These are phyloP conservation scores for Fusarium burgessii DNA, from an alignment of 2,329 filamentous ascomycete genomes.

Conservation along the genomic window DNA sequence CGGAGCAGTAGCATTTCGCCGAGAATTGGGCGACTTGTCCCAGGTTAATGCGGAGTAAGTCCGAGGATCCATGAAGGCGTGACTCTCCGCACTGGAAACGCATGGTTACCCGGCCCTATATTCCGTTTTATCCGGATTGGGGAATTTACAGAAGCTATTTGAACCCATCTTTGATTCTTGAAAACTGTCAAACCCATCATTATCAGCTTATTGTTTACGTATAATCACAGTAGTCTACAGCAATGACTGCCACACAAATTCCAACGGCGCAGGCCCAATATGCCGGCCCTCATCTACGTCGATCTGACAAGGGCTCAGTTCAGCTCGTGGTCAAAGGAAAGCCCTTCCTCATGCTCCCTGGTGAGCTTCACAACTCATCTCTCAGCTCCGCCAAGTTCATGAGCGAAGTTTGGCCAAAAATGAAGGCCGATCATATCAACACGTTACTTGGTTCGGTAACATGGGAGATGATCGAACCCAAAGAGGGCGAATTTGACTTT, in stretches of 20 bases:
- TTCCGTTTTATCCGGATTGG: background rate
- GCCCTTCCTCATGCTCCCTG: conserved; percentile 52
- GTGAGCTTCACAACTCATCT: conserved; percentile 54
- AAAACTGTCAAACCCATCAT: background rate
- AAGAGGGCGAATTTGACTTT: conserved; percentile 52
- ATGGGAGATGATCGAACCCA: conserved; percentile 55
- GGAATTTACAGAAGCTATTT: conserved; percentile 18
- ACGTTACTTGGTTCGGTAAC: conserved; percentile 53
- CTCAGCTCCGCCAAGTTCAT: conserved; percentile 52
- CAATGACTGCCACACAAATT: conserved; percentile 29
- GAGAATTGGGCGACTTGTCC: background rate
- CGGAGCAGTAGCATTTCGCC: background rate
- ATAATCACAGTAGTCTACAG: background rate
- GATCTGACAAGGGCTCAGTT: conserved; percentile 44
- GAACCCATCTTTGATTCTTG: conserved; percentile 4
- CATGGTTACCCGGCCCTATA: conserved; percentile 1
- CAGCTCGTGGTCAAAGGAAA: conserved; percentile 54
- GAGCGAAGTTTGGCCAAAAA: conserved; percentile 47
- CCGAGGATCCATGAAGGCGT: conserved; percentile 10
- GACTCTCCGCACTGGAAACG: background rate
- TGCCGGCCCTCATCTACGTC: conserved; percentile 33
- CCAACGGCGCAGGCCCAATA: background rate
- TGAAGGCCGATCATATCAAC: conserved; percentile 52
- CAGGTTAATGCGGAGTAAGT: conserved; percentile 29
- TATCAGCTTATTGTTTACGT: background rate